Percentiles rank a stretch among this genome's conserved stretches.
Evolutionary conservation across 208 protist species (phyloP).

Genomic region (Trypanosoma mega): DNA sequence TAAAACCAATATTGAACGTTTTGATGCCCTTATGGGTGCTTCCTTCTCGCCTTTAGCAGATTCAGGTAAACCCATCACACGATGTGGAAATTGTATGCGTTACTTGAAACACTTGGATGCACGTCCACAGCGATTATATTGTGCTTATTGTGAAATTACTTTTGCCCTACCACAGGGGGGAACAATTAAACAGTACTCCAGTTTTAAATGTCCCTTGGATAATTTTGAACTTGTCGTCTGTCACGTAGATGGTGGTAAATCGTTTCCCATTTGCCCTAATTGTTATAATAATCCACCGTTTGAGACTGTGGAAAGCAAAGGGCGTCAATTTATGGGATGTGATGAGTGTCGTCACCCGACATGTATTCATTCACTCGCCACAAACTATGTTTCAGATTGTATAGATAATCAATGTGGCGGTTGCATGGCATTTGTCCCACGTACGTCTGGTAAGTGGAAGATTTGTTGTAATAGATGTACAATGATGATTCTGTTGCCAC

Average conservation of each 20-base stretch:
- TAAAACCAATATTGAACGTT: conserved; percentile 89
- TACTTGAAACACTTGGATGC: conserved; percentile 87
- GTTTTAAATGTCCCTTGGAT: conserved; percentile 90
- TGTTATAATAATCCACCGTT: conserved; percentile 96
- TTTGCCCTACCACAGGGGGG: conserved; percentile 88
- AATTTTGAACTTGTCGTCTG: conserved; percentile 93
- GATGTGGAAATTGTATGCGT: conserved; percentile 93
- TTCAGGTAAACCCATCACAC: conserved; percentile 82
- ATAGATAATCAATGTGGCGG: conserved; percentile 67
- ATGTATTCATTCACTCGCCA: conserved; percentile 85
- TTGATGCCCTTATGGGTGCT: conserved; percentile 93
- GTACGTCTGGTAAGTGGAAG: conserved; percentile 84
- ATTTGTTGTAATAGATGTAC: conserved; percentile 86
- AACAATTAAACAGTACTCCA: conserved; percentile 84
- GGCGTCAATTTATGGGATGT: conserved; percentile 75
- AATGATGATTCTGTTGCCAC: conserved; percentile 89
- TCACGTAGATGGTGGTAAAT: conserved; percentile 88
- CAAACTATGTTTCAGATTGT: conserved; percentile 88
- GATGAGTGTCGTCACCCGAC: conserved; percentile 93
- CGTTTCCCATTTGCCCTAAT: conserved; percentile 90
- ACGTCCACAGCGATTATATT: conserved; percentile 91
- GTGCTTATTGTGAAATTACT: conserved; percentile 92
- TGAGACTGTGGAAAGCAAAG: conserved; percentile 31
- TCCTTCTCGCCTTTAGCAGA: conserved; percentile 88
- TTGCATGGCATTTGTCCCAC: conserved; percentile 87